phyloP scores from a whole-genome alignment of 129 eudicot species.

The Silybum marianum region DNA sequence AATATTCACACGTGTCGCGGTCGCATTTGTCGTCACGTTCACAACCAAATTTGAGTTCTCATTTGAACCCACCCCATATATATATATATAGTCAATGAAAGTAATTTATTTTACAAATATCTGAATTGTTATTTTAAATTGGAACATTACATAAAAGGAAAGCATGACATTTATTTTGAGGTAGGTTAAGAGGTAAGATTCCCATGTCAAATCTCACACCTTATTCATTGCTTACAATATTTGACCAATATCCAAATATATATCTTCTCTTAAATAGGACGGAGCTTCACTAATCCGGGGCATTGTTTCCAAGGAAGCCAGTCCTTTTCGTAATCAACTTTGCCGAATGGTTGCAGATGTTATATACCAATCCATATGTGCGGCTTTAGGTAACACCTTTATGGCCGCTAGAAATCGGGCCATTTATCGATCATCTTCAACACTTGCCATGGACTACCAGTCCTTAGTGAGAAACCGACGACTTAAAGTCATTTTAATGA shows the following conservation, averaged over 20 bases:
- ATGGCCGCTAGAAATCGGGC: conserved; percentile 25
- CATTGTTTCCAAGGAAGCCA: conserved; percentile 72
- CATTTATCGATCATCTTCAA: conserved; percentile 21
- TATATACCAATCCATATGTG: conserved; percentile 48
- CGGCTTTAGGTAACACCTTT: conserved; percentile 35
- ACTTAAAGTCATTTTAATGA: conserved; percentile 61
- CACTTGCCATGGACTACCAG: conserved; percentile 39
- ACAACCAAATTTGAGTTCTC: too few relatives aligned
- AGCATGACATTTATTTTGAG: background rate
- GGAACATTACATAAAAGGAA: background rate
- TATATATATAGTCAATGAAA: background rate
- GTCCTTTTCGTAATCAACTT: conserved; percentile 60
- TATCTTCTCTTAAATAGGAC: conserved; percentile 51
- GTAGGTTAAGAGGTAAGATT: background rate
- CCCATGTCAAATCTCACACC: background rate
- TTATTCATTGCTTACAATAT: background rate
- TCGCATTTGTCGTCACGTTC: too few relatives aligned
- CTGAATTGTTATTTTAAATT: background rate
- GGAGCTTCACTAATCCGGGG: conserved; percentile 77
- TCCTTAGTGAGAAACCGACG: conserved; percentile 63
- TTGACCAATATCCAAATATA: background rate
- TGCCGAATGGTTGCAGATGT: conserved; percentile 62
- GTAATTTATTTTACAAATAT: background rate
- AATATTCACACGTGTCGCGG: too few relatives aligned
- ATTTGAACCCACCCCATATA: too few relatives aligned